Evolutionary conservation across 2,329 filamentous ascomycete species (phyloP).

Genomic region (Ophiostoma himal-ulmi): DNA sequence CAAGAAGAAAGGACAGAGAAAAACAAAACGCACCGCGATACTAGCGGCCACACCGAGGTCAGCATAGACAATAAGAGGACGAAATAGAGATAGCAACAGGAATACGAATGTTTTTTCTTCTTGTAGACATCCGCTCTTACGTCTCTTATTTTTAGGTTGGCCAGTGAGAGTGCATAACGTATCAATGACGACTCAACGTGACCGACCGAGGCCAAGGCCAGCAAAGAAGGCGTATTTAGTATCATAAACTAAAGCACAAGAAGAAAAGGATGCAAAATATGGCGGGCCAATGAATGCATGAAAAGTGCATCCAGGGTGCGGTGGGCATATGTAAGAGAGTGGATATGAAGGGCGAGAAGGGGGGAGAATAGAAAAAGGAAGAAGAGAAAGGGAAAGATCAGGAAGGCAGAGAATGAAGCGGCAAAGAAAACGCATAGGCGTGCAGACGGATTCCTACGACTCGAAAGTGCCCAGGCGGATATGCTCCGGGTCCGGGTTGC

Average conservation of each 20-base stretch:
- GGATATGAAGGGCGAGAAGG: neutral
- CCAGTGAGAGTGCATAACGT: neutral
- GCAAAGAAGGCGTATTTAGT: neutral
- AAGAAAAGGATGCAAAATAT: neutral
- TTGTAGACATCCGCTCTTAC: neutral
- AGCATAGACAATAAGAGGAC: neutral
- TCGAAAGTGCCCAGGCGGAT: neutral
- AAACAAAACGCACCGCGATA: neutral
- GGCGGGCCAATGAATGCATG: neutral
- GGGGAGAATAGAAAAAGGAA: constrained; percentile 3
- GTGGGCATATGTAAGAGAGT: constrained; percentile 3
- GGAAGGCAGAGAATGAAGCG: neutral
- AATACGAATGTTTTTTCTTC: neutral
- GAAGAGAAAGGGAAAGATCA: neutral
- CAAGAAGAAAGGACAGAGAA: neutral
- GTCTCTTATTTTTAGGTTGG: neutral
- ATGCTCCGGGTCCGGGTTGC: neutral
- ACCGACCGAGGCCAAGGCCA: neutral
- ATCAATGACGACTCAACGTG: neutral
- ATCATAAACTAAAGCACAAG: neutral
- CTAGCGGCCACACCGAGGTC: neutral
- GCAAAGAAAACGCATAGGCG: neutral
- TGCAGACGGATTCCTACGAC: neutral
- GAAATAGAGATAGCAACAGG: neutral
- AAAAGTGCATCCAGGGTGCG: neutral